phyloP scores from a whole-genome alignment of 441 rosid species.

The Pelargonium australe region DNA sequence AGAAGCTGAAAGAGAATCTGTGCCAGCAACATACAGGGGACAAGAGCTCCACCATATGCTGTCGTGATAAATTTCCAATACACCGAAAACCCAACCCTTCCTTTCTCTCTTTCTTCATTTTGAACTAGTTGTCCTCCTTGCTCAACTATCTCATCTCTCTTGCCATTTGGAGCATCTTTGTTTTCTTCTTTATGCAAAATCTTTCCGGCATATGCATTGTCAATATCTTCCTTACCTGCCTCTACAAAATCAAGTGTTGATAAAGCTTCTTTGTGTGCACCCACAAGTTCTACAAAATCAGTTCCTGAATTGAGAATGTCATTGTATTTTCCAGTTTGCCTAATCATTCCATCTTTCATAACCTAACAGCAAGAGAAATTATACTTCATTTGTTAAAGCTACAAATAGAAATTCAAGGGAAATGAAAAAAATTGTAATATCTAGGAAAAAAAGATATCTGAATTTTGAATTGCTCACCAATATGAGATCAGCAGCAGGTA shows the following conservation, averaged over 20 bases:
- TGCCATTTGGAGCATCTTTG: slow-evolving; percentile 28
- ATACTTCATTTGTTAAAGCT: background rate
- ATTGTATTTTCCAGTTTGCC: slow-evolving; percentile 72
- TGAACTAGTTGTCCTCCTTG: slow-evolving; percentile 62
- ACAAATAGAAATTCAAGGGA: background rate
- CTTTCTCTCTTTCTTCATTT: slow-evolving; percentile 95
- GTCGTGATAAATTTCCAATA: slow-evolving; percentile 73
- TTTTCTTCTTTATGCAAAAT: slow-evolving; percentile 31
- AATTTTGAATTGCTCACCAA: slow-evolving; percentile 34
- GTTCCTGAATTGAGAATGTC: slow-evolving; percentile 66
- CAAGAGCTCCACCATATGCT: slow-evolving; percentile 78
- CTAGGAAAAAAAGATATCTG: background rate
- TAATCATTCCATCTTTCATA: slow-evolving; percentile 76
- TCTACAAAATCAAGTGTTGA: slow-evolving; percentile 43
- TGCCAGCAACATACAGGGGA: slow-evolving; percentile 60
- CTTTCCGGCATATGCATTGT: slow-evolving; percentile 14
- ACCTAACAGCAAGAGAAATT: slow-evolving; percentile 38
- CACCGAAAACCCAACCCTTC: slow-evolving; percentile 57
- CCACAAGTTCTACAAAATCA: slow-evolving; percentile 77
- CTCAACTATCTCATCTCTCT: slow-evolving; percentile 31
- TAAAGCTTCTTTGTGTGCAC: slow-evolving; percentile 69
- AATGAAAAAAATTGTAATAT: too few relatives aligned
- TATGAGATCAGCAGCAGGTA: slow-evolving; percentile 54
- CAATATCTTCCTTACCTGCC: slow-evolving; percentile 23
- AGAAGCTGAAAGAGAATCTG: slow-evolving; percentile 58